Percentiles rank a stretch among this genome's conserved stretches.
phyloP scores from a whole-genome alignment of 306 rosid species.

The Spatholobus suberectus region DNA sequence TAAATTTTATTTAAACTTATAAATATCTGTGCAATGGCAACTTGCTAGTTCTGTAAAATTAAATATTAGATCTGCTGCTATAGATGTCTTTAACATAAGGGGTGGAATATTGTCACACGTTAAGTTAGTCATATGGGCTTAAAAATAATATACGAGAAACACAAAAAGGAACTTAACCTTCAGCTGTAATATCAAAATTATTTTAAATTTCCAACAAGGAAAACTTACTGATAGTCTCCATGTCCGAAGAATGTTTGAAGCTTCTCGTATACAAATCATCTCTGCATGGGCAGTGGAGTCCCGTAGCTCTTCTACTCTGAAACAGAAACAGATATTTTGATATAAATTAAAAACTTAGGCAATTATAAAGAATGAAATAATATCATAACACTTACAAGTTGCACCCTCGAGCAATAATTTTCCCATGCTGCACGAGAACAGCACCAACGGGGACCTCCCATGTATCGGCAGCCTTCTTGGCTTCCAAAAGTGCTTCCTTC shows the following conservation, averaged over 20 bases:
- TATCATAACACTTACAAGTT: constrained; percentile 72
- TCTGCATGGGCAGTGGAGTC: constrained; percentile 99
- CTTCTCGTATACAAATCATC: constrained; percentile 92
- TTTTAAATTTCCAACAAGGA: constrained; percentile 6
- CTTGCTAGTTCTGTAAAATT: background rate
- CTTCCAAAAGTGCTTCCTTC: constrained; percentile 96
- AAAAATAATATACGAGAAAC: constrained; percentile 22
- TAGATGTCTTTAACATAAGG: background rate
- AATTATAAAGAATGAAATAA: constrained; percentile 28
- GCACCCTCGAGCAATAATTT: constrained; percentile 87
- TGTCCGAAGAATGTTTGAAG: constrained; percentile 77
- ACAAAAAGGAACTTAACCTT: constrained; percentile 21
- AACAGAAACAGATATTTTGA: constrained; percentile 48
- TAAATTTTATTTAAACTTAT: background rate
- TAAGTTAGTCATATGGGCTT: background rate
- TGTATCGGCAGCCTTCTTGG: constrained; percentile 90
- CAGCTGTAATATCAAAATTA: constrained; percentile 13
- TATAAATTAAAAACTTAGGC: constrained; percentile 29
- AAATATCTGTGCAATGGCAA: background rate
- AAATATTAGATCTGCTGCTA: background rate
- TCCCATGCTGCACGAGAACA: constrained; percentile 88
- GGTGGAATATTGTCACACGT: background rate
- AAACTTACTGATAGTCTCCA: constrained; percentile 95
- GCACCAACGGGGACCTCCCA: constrained; percentile 99
- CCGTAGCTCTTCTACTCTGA: constrained; percentile 91